Conservation (phyloP, 1,284 basidiomycete species). For the Polyporus tsugae region DNA sequence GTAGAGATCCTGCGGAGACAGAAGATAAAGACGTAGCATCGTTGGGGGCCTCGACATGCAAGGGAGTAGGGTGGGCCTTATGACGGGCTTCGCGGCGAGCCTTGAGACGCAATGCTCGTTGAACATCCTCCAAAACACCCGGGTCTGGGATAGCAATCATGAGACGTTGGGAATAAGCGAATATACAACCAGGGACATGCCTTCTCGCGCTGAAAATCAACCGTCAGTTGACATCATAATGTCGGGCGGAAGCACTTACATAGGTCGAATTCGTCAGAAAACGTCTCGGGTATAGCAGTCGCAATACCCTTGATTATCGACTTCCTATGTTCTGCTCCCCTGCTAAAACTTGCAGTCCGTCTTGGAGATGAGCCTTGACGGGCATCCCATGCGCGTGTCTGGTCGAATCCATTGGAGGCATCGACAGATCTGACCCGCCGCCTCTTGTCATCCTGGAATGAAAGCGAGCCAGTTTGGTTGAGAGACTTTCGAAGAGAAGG, state of each 20-base stretch:
- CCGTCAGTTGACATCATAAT: slow-evolving; percentile 2
- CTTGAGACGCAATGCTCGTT: slow-evolving; percentile 73
- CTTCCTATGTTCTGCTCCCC: slow-evolving; percentile 30
- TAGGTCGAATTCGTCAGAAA: slow-evolving; percentile 78
- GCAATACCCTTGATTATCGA: slow-evolving; percentile 24
- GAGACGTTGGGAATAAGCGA: slow-evolving; percentile 16
- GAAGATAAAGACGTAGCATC: slow-evolving; percentile 39
- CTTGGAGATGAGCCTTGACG: slow-evolving; percentile 25
- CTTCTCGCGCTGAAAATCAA: slow-evolving; percentile 67
- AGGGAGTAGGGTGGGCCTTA: slow-evolving; percentile 46
- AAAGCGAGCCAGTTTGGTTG: slow-evolving; percentile 24
- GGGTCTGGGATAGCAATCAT: slow-evolving; percentile 57
- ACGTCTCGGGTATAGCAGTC: slow-evolving; percentile 41
- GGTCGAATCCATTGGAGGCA: slow-evolving; percentile 26
- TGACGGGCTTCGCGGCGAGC: slow-evolving; percentile 74
- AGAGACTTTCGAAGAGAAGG: slow-evolving; percentile 33
- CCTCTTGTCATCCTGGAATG: slow-evolving; percentile 35
- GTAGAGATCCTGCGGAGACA: slow-evolving; percentile 45
- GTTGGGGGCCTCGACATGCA: slow-evolving; percentile 35
- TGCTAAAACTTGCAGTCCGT: slow-evolving; percentile 30
- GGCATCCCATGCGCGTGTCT: slow-evolving; percentile 25
- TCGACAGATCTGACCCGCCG: slow-evolving; percentile 44
- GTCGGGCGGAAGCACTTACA: slow-evolving; percentile 51
- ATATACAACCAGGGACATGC: slow-evolving; percentile 44
- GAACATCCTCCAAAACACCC: slow-evolving; percentile 76